A percentile compares a stretch with the other conserved stretches of the same genome.
phyloP scores from a whole-genome alignment of 768 basidiomycete genomes.

The Amanita muscaria region DNA sequence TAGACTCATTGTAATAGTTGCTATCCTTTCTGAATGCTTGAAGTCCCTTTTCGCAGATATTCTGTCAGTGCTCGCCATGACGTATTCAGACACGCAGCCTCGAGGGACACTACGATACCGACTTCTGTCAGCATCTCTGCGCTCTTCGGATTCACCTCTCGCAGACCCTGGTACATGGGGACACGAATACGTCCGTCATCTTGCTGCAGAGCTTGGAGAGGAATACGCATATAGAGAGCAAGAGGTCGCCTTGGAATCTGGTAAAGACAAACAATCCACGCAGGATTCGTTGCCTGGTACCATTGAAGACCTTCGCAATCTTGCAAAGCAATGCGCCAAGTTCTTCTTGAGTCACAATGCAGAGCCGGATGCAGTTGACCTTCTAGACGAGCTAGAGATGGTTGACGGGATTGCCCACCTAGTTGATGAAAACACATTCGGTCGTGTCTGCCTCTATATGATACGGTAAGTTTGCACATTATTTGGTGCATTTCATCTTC shows the following conservation, averaged over 20 bases:
- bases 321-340: slow-evolving; percentile 77
- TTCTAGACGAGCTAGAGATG: slow-evolving; percentile 89
- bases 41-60: slow-evolving; percentile 95
- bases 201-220: slow-evolving; percentile 93
- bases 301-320: slow-evolving; percentile 62
- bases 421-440: slow-evolving; percentile 82
- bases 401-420: slow-evolving; percentile 68
- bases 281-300: slow-evolving; percentile 42
- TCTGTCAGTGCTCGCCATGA: slow-evolving; percentile 97
- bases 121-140: slow-evolving; percentile 66
- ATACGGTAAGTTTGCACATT: slow-evolving; percentile 64
- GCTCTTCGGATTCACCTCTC: slow-evolving; percentile 55
- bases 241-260: slow-evolving; percentile 25
- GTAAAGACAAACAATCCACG: slow-evolving; percentile 19
- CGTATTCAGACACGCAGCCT: slow-evolving; percentile 95
- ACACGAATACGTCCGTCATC: slow-evolving; percentile 96
- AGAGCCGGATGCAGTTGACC: slow-evolving; percentile 95
- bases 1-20: neutral
- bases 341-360: slow-evolving; percentile 93
- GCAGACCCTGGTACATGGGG: slow-evolving; percentile 96
- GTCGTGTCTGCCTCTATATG: slow-evolving; percentile 93
- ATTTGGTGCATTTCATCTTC: neutral
- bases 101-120: slow-evolving; percentile 94
- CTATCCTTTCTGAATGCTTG: slow-evolving; percentile 1
- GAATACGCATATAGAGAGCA: slow-evolving; percentile 74